Percentiles rank a stretch among this genome's conserved stretches.
These are phyloP conservation scores for Diaporthe helianthi DNA, from an alignment of 2,329 filamentous ascomycete genomes.

Conservation along the genomic window DNA sequence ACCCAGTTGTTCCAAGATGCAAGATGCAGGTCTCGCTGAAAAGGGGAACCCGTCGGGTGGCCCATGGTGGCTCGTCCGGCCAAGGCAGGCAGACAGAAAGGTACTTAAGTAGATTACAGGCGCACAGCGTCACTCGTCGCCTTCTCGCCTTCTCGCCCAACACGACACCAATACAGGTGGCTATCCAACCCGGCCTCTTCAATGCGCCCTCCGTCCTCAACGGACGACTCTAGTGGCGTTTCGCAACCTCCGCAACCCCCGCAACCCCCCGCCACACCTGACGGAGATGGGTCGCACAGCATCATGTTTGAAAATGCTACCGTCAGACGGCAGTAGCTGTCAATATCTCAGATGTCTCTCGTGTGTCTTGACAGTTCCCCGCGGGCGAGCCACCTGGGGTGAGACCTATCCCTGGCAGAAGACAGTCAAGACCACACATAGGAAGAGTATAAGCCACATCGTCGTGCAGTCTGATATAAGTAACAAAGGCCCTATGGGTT, in stretches of 20 bases:
- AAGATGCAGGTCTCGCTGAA: conserved; percentile 21
- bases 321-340: conserved; percentile 30
- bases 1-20: conserved; percentile 26
- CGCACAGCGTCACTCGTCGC: not conserved
- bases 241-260: conserved; percentile 9
- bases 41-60: conserved; percentile 11
- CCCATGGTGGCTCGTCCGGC: not conserved
- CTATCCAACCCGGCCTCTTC: not conserved
- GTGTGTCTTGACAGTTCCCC: conserved; percentile 2
- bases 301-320: conserved; percentile 28
- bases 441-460: conserved; percentile 2
- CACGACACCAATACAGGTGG: not conserved
- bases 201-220: not conserved
- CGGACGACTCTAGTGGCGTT: not conserved
- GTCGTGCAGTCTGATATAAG: conserved; percentile 7
- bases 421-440: not conserved
- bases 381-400: conserved; percentile 13
- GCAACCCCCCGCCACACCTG: conserved; percentile 1
- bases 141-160: conserved; percentile 15
- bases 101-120: conserved; percentile 7
- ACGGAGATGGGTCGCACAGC: conserved; percentile 20
- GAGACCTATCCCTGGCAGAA: not conserved
- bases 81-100: too few relatives aligned
- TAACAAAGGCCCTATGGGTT: not conserved
- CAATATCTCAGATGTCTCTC: conserved; percentile 17